Evolutionary conservation across 768 basidiomycete genomes (phyloP).

Genomic region (Austroboletus festivus): DNA sequence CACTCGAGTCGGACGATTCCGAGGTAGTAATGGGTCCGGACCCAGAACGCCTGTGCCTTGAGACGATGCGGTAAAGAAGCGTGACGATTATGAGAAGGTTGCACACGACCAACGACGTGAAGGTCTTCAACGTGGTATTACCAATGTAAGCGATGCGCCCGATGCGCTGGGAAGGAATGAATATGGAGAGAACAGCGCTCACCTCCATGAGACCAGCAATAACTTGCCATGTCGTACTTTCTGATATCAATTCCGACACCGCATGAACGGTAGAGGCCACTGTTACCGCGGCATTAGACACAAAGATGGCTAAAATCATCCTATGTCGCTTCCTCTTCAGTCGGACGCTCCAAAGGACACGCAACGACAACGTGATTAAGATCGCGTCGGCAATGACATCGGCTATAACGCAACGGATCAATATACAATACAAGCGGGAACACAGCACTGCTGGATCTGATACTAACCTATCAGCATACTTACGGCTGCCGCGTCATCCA

Average conservation of each 20-base stretch:
- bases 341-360: constrained; percentile 1
- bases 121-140: background rate
- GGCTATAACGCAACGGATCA: background rate
- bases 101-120: background rate
- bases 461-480: background rate
- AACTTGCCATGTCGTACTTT: too few species aligned
- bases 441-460: background rate
- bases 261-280: background rate
- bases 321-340: background rate
- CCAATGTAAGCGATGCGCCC: background rate
- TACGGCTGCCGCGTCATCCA: background rate
- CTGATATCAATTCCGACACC: background rate
- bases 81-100: background rate
- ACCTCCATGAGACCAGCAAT: background rate
- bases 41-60: background rate
- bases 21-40: background rate
- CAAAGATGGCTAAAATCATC: background rate
- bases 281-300: background rate
- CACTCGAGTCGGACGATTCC: background rate
- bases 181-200: background rate
- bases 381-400: background rate
- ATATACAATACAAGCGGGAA: background rate
- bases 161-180: too few species aligned
- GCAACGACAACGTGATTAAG: background rate
- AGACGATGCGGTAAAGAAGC: background rate